Conservation (phyloP, 2,329 filamentous ascomycete species). For the Venturia carpophila region DNA sequence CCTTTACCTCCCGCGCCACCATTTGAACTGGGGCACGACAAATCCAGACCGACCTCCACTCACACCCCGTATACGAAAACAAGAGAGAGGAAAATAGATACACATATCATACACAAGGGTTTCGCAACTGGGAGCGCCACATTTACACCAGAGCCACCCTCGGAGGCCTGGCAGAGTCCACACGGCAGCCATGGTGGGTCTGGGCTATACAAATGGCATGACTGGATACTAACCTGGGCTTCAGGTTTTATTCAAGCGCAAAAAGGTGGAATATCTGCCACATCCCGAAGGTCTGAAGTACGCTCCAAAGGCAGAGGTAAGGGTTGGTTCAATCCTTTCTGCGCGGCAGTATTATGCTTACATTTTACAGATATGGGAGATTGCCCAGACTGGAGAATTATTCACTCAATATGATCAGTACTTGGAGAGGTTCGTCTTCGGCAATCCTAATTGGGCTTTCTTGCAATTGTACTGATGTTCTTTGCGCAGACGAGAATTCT, state of each 20-base stretch:
- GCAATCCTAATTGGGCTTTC: slow-evolving; percentile 15
- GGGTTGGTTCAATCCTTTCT: slow-evolving; percentile 24
- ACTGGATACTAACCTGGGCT: background rate
- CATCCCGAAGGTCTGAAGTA: slow-evolving; percentile 69
- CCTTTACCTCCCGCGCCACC: background rate
- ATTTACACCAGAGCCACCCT: slow-evolving; percentile 9
- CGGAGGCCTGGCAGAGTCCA: slow-evolving; percentile 9
- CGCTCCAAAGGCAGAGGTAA: slow-evolving; percentile 60
- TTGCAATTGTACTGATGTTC: slow-evolving; percentile 2
- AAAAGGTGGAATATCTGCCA: slow-evolving; percentile 77
- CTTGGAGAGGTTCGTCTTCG: slow-evolving; percentile 59
- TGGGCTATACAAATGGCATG: background rate
- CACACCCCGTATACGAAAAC: background rate
- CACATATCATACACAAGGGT: background rate
- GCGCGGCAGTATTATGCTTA: background rate
- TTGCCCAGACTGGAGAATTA: slow-evolving; percentile 80
- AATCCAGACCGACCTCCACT: background rate
- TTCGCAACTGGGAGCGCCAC: background rate
- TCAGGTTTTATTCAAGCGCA: slow-evolving; percentile 92
- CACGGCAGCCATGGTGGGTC: slow-evolving; percentile 16
- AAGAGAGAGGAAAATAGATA: background rate
- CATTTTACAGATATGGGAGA: slow-evolving; percentile 73
- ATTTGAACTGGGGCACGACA: background rate
- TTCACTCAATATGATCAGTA: slow-evolving; percentile 87
- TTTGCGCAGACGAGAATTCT: slow-evolving; percentile 71